phyloP scores from a whole-genome alignment of 805 yeast species.

The Candida yuanshanica region DNA sequence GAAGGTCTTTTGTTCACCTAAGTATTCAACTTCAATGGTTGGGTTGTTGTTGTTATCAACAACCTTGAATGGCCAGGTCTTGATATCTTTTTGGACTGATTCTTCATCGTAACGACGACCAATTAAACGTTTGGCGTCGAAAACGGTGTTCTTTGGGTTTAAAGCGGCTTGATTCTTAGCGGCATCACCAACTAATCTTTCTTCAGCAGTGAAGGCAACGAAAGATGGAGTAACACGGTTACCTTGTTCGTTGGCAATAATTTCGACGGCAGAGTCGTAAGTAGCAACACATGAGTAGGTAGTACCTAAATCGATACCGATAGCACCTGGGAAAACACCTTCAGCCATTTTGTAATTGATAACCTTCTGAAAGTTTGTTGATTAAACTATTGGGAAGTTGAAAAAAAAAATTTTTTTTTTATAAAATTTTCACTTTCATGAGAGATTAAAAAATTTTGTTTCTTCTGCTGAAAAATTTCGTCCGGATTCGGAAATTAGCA shows the following conservation, averaged over 20 bases:
- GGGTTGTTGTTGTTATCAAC: slow-evolving; percentile 62
- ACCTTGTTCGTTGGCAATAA: slow-evolving; percentile 81
- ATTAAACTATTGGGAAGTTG: slow-evolving; percentile 4
- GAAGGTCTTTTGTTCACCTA: slow-evolving; percentile 63
- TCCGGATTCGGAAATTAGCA: slow-evolving; percentile 5
- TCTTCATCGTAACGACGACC: slow-evolving; percentile 75
- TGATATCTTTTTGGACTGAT: slow-evolving; percentile 81
- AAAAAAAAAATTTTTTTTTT: slow-evolving; percentile 10
- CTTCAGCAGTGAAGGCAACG: slow-evolving; percentile 74
- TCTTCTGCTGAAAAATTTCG: slow-evolving; percentile 3
- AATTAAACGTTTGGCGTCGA: slow-evolving; percentile 79
- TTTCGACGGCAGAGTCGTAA: slow-evolving; percentile 71
- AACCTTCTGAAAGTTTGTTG: slow-evolving; percentile 7
- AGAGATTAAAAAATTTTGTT: slow-evolving; percentile 15
- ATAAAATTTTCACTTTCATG: slow-evolving; percentile 18
- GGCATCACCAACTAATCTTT: slow-evolving; percentile 78
- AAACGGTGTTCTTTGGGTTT: slow-evolving; percentile 71
- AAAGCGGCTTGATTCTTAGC: slow-evolving; percentile 82
- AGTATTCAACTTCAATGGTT: slow-evolving; percentile 62
- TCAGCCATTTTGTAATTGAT: slow-evolving; percentile 64
- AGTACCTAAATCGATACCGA: slow-evolving; percentile 98
- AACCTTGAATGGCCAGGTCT: slow-evolving; percentile 83
- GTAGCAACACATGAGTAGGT: slow-evolving; percentile 78
- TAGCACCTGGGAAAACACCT: slow-evolving; percentile 99
- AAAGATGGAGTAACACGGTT: slow-evolving; percentile 80